A percentile compares a stretch with the other conserved stretches of the same genome.
Conservation (phyloP, 2,329 filamentous ascomycete species). For the Scedosporium boydii region DNA sequence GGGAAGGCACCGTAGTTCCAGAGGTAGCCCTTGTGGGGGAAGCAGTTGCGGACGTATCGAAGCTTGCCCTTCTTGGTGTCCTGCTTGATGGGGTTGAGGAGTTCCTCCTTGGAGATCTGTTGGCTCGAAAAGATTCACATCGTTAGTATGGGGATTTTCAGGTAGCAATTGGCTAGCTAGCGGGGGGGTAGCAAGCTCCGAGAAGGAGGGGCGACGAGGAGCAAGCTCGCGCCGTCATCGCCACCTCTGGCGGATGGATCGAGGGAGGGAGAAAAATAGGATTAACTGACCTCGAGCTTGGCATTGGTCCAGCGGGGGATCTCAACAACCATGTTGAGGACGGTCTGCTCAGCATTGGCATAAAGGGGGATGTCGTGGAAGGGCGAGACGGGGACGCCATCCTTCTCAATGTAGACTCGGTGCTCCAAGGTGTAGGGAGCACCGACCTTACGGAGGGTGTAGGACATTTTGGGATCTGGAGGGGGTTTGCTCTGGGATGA, state of each 20-base stretch:
- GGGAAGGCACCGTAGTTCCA: slow-evolving; percentile 99
- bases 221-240: neutral
- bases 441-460: slow-evolving; percentile 77
- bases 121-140: neutral
- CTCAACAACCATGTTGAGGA: slow-evolving; percentile 99
- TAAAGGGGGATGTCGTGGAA: slow-evolving; percentile 99
- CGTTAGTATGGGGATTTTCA: too few species aligned
- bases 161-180: too few species aligned
- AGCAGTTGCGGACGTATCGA: slow-evolving; percentile 98
- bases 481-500: neutral
- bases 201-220: neutral
- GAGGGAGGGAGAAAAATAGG: slow-evolving; percentile 4
- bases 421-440: slow-evolving; percentile 91
- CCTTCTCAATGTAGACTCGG: slow-evolving; percentile 95
- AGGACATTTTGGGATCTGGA: slow-evolving; percentile 41
- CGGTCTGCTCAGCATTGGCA: slow-evolving; percentile 88
- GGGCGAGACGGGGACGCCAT: slow-evolving; percentile 85
- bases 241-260: neutral
- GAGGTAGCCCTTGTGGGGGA: slow-evolving; percentile 99
- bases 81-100: slow-evolving; percentile 98
- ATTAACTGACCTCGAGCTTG: slow-evolving; percentile 84
- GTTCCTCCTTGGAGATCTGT: slow-evolving; percentile 97
- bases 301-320: slow-evolving; percentile 99
- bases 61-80: slow-evolving; percentile 99
- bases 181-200: neutral